Evolutionary conservation across 2,329 filamentous ascomycete genomes (phyloP), one percentile per base, ranked within the genome.

Genomic region (Amesomyces nigricolor): DNA sequence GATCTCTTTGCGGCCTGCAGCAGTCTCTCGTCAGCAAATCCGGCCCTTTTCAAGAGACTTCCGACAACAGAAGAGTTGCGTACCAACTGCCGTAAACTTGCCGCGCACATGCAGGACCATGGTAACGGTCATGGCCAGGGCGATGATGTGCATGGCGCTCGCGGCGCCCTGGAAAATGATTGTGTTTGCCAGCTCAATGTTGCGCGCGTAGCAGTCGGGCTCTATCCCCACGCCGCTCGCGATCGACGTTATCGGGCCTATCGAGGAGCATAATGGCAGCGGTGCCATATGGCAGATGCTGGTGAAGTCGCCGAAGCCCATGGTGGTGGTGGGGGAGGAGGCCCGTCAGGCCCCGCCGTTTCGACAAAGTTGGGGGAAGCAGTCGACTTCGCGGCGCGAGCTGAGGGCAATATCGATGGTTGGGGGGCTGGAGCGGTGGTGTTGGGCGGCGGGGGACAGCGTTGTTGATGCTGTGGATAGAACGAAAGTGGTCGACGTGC

Each of bases 1-100:
- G 60, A 86, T 84, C 71, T 86, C 82, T 68, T 82, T 83, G 56
- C 82, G 82, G 57, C 84, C 79, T 81, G 63, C 57, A 35, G 47
- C 53, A 56, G 56, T 45, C 59, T 43, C 56, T 53, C 39, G 43
- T 58, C 40, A 56, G 40, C 39, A n/a, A 10, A 42, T 8, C 11
- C 32, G 17, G 22, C 16, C 6, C 37, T 8, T 9, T 19, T 14
- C 26, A 11, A 14, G 19, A 13, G 35, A 11, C 46, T 17, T 10
- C n/a, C 5, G 14, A 47, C 19, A 9, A 50, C 17, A 50, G 22
- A 14, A 9, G 46, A 4, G 22, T 30, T 32, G 73, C 87, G 57
- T 80, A 92, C 89, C 92, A 65, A 99, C 94, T 66, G 94, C 94
- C 19, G 94, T 99, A 72, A 99, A 99, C 75, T 99, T 99, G 66